Base-by-base conservation (phyloP, 768 basidiomycete species). In the Tylopilus sp. region DNA sequence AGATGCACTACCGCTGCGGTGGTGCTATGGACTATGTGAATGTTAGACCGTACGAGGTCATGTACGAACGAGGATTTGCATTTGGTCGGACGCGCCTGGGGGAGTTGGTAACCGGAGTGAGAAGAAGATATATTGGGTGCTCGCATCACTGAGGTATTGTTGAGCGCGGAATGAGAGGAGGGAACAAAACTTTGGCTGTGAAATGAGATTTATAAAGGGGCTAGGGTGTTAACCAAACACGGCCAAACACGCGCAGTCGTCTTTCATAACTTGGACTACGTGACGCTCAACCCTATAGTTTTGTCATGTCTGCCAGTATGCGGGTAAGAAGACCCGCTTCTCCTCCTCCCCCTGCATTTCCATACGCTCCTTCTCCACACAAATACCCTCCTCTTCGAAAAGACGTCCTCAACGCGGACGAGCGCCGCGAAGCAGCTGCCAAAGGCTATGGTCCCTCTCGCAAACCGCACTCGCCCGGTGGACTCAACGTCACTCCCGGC, bases 381-480 rank as follows among this genome's bases (percentile, higher is more conserved):
- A 73, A 83, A 62, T 88, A 86, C 72, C 86, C 86, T 26, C 79
- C 44, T 23, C 36, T 77, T 17, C 73, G 79, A 55, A 78, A 83
- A 51, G 83, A 83, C 62, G 79, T 81, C 66, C 66, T 88, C n/a
- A 84, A 86, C 62, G 87, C 88, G 21, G 88, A 91, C 68, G 78
- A 77, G 61, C 77, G 85, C 48, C 75, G 85, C 57, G 82, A 79
- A 30, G 83, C 83, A 17, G 87, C 85, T 1, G 78, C 84, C n/a
- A 80, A 79, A 56, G 83, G 85, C 3, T 78, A 79, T 50, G 71
- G 71, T 10, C 82, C 83, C 25, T 73, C 75, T 33, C 74, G 78
- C 49, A 73, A 69, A 53, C 75, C 75, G 44, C 53, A 63, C 30
- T 72, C 81, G 9, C 62, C 77, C 1, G 88, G 88, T 47, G 88